Evolutionary conservation across 768 basidiomycete genomes (phyloP).

Genomic region (Boletus subparvulus): DNA sequence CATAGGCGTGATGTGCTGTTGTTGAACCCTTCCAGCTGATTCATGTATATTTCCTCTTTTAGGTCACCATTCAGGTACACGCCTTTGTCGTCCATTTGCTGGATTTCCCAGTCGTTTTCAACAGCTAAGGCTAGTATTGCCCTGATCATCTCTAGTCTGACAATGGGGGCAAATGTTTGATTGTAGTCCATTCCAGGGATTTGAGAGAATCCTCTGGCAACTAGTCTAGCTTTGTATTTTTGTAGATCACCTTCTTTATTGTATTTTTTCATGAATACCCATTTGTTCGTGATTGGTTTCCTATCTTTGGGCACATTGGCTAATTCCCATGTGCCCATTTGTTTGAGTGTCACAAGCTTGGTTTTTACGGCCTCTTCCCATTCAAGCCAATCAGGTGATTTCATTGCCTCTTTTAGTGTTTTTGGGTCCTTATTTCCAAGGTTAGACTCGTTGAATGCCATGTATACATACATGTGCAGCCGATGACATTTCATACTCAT

Average conservation of each 20-base stretch:
- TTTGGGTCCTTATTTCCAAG: neutral
- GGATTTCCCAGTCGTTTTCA: conserved; percentile 23
- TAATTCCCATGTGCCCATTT: conserved; percentile 22
- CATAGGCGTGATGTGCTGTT: conserved; percentile 17
- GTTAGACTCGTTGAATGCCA: too few species aligned
- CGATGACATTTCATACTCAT: too few species aligned
- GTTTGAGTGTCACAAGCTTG: neutral
- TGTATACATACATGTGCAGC: too few species aligned
- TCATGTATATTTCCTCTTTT: conserved; percentile 37
- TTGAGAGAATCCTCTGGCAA: conserved; percentile 42
- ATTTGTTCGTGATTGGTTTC: conserved; percentile 29
- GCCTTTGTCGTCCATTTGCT: conserved; percentile 30
- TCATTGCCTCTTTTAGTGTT: neutral
- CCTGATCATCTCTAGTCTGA: conserved; percentile 21
- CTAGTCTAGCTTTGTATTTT: conserved; percentile 35
- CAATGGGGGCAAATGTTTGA: conserved; percentile 34
- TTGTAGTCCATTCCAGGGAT: conserved; percentile 36
- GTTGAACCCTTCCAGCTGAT: conserved; percentile 25
- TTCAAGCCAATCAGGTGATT: neutral
- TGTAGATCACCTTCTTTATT: neutral
- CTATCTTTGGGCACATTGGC: conserved; percentile 22
- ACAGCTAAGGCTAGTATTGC: conserved; percentile 24
- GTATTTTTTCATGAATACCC: conserved; percentile 22
- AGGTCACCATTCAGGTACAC: conserved; percentile 32
- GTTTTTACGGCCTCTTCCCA: conserved; percentile 3